Conservation (phyloP, 495 filamentous ascomycete genomes). For the Cairneyella variabilis region DNA sequence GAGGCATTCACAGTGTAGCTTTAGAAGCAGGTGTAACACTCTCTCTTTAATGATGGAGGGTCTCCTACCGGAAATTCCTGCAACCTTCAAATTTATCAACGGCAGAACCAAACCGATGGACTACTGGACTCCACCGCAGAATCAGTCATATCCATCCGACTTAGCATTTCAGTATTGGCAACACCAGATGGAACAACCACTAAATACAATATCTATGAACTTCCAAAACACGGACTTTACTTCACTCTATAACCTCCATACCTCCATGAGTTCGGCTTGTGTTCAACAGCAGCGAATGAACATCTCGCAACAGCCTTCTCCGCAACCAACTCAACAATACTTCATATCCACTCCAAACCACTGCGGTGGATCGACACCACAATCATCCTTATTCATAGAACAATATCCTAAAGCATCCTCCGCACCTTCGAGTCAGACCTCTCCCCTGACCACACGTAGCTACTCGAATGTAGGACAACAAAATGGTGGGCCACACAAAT, state of each 20-base stretch:
- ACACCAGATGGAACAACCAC: slow-evolving; percentile 34
- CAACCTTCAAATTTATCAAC: slow-evolving; percentile 29
- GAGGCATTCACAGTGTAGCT: not conserved
- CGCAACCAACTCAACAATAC: slow-evolving; percentile 53
- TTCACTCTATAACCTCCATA: slow-evolving; percentile 32
- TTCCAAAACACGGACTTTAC: slow-evolving; percentile 31
- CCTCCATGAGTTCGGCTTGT: slow-evolving; percentile 31
- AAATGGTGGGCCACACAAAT: not conserved
- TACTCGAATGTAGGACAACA: slow-evolving; percentile 6
- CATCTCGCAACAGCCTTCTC: slow-evolving; percentile 25
- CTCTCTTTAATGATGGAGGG: not conserved
- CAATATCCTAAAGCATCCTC: slow-evolving; percentile 55
- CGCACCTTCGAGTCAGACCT: slow-evolving; percentile 44
- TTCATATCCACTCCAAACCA: slow-evolving; percentile 54
- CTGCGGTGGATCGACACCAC: slow-evolving; percentile 55
- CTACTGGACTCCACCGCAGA: slow-evolving; percentile 48
- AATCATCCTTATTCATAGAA: slow-evolving; percentile 51
- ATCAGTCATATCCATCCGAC: slow-evolving; percentile 41
- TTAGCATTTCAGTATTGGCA: slow-evolving; percentile 49
- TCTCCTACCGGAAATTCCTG: not conserved
- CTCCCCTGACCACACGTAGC: slow-evolving; percentile 40
- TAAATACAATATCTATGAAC: slow-evolving; percentile 11
- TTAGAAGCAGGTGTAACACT: not conserved
- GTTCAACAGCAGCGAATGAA: slow-evolving; percentile 2
- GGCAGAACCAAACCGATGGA: slow-evolving; percentile 42